phyloP scores from a whole-genome alignment of 176 grass and related monocot species.

The Aegilops bicornis region DNA sequence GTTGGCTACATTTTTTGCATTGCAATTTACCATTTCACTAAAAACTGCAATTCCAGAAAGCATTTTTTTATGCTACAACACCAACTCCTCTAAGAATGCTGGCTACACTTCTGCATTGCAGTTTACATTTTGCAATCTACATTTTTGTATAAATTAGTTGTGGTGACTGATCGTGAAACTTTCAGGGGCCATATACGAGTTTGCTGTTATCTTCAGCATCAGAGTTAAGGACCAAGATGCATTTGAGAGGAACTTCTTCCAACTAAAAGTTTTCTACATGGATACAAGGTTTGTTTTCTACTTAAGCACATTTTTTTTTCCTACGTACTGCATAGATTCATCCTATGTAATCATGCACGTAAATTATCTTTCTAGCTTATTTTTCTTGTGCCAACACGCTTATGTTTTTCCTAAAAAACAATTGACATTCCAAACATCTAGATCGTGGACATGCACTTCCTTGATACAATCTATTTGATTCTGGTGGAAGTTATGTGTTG shows the following conservation, averaged over 20 bases:
- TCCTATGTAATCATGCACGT: background rate
- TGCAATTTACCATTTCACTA: no score
- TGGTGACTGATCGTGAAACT: slow-evolving; percentile 19
- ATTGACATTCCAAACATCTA: background rate
- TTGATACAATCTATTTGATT: background rate
- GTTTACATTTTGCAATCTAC: slow-evolving; percentile 2
- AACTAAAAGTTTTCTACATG: slow-evolving; percentile 70
- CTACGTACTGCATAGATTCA: background rate
- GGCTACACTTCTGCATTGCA: background rate
- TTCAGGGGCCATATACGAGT: slow-evolving; percentile 71
- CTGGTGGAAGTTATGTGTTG: background rate
- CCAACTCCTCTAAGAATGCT: no score
- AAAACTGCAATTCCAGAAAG: no score
- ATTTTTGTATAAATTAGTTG: background rate
- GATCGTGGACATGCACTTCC: background rate
- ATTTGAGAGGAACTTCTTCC: slow-evolving; percentile 63
- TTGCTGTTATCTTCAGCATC: slow-evolving; percentile 68
- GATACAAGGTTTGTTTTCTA: slow-evolving; percentile 58
- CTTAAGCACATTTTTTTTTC: background rate
- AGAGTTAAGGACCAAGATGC: slow-evolving; percentile 61
- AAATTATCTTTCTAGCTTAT: background rate
- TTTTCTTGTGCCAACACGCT: background rate
- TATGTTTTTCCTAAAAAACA: background rate
- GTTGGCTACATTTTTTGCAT: no score
- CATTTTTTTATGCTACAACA: no score